Evolutionary conservation across 1,139 yeast genomes (phyloP).

Genomic region (Yamadazyma diospyri): DNA sequence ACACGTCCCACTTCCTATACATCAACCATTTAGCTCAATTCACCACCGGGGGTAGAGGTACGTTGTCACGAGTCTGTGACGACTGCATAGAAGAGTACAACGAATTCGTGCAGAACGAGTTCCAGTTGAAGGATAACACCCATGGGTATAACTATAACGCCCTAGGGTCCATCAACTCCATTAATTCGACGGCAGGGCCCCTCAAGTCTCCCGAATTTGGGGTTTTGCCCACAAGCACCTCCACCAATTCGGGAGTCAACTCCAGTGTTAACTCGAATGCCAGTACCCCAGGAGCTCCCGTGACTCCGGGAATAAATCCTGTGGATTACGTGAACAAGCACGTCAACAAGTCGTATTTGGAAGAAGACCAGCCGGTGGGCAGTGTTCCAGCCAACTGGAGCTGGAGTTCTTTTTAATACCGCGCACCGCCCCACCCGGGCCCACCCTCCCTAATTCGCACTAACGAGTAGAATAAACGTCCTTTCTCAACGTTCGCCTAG

Average conservation of each 20-base stretch:
- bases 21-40: slow-evolving; percentile 71
- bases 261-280: background rate
- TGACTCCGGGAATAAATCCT: background rate
- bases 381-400: slow-evolving; percentile 77
- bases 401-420: slow-evolving; percentile 61
- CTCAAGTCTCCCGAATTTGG: too few species aligned
- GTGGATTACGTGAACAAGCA: slow-evolving; percentile 7
- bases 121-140: slow-evolving; percentile 11
- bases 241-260: background rate
- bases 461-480: too few species aligned
- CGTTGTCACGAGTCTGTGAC: slow-evolving; percentile 76
- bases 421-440: too few species aligned
- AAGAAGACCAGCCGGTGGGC: slow-evolving; percentile 12
- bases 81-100: slow-evolving; percentile 70
- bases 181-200: background rate
- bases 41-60: slow-evolving; percentile 72
- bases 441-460: too few species aligned
- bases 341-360: slow-evolving; percentile 9
- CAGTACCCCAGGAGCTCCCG: background rate
- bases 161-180: background rate
- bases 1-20: slow-evolving; percentile 51
- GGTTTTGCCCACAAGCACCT: background rate
- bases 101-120: slow-evolving; percentile 40
- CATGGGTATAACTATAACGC: background rate
- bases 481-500: too few species aligned